Percentiles rank a stretch among this genome's conserved stretches.
Conservation (phyloP, 257 asterid species). For the Solanum clarkiae region DNA sequence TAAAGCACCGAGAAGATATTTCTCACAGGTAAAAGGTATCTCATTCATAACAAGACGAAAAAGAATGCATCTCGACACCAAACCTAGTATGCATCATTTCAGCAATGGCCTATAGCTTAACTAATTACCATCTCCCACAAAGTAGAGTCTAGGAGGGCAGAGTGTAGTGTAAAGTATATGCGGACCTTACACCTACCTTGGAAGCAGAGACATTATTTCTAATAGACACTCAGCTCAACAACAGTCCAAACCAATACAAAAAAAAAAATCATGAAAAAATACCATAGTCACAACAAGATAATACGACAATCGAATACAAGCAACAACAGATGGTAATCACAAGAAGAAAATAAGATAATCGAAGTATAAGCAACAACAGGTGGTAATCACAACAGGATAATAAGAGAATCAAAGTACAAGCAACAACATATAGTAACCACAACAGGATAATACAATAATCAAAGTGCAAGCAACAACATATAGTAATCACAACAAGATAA, state of each 20-base stretch:
- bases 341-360: background rate
- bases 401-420: background rate
- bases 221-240: background rate
- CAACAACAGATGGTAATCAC: background rate
- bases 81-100: background rate
- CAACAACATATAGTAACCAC: too few species aligned
- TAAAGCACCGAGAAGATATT: background rate
- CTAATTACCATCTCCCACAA: background rate
- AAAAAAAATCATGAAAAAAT: background rate
- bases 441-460: too few species aligned
- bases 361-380: background rate
- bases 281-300: background rate
- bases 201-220: background rate
- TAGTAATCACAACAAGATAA: background rate
- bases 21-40: background rate
- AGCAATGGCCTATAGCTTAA: background rate
- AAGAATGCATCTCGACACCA: background rate
- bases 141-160: background rate
- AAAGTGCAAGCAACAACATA: too few species aligned
- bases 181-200: background rate
- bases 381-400: background rate
- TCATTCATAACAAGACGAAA: background rate
- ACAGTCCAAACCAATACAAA: background rate
- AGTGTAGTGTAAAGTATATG: background rate
- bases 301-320: background rate